Base-by-base conservation (phyloP, 495 filamentous ascomycete species). In the Penicillium tannophilum region DNA sequence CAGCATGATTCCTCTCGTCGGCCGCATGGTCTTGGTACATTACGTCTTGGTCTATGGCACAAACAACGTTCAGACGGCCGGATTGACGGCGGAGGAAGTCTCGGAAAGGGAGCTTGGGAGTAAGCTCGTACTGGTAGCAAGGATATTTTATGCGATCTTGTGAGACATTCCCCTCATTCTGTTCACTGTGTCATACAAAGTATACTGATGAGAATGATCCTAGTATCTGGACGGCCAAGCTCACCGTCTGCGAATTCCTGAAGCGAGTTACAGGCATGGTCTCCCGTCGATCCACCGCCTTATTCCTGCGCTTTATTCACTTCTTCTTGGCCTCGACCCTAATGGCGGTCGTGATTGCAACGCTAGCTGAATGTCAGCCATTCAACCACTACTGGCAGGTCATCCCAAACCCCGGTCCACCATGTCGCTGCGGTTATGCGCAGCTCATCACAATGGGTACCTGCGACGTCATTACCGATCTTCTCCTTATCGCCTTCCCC, bases 311-410 rank as follows among this genome's bases (percentile, higher is more conserved):
- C 54, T 78, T 82, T 55, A 88, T 97, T 57, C 84, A 90, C 51
- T 84, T 85, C 71, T 90, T 88, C 60, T 85, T 98, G 1, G 72
- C 81, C 35, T 74, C 82, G 10, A 96, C 94, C 19, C 90, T 97
- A 49, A 55, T 91, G 45, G 90, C 84, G 11, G 87, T 93, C 11
- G 73, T 97, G 31, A 86, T 97, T 60, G 85, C 89, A 16, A 90
- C 91, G 16, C 76, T 98, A 30, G 79, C 82, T 42, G 93, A 97
- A 76, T 98, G 94, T 70, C 87, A 86, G 33, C 93, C 94, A 17
- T 90, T 96, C 63, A 48, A 70, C 54, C 85, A 92, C 69, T 93
- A 96, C 76, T 97, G 91, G 92, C 92, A 96, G 71, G 91, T 97
- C 7, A 72, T 86, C 20, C 94, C 94, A 8, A 91, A 96, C 66